Evolutionary conservation across 192 early-diverging fungal species (phyloP).

Genomic region (Rhizophagus sp.): DNA sequence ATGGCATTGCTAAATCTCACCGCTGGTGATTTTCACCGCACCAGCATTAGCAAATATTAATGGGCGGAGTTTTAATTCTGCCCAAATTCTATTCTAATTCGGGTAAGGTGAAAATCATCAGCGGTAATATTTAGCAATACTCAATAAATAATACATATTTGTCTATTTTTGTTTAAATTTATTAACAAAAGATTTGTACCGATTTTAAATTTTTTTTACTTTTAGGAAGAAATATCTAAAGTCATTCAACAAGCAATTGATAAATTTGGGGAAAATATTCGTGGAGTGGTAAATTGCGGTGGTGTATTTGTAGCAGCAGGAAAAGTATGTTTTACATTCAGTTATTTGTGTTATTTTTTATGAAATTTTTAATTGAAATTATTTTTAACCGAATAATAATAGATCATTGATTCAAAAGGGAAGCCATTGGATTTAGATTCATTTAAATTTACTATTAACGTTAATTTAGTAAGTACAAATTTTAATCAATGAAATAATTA

Average conservation of each 20-base stretch:
- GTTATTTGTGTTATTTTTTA: not conserved
- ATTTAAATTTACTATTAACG: slow-evolving; percentile 46
- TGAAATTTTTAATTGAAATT: not conserved
- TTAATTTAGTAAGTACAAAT: slow-evolving; percentile 39
- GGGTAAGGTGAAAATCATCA: too few relatives aligned
- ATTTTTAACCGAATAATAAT: not conserved
- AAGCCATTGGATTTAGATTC: slow-evolving; percentile 41
- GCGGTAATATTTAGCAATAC: too few relatives aligned
- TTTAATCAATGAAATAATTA: too few relatives aligned
- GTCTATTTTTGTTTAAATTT: not conserved
- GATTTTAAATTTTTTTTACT: too few relatives aligned
- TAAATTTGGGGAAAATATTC: slow-evolving; percentile 12
- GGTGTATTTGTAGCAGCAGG: not conserved
- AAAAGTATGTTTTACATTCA: not conserved
- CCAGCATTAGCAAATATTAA: too few relatives aligned
- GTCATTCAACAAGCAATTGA: not conserved
- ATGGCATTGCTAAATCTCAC: too few relatives aligned
- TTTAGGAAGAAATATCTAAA: not conserved
- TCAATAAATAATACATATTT: too few relatives aligned
- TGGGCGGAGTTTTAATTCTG: too few relatives aligned
- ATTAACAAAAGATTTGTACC: not conserved
- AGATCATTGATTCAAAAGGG: slow-evolving; percentile 38
- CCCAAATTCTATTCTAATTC: too few relatives aligned
- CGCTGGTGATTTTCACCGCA: too few relatives aligned
- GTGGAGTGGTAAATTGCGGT: slow-evolving; percentile 9